Evolutionary conservation across 441 rosid genomes (phyloP).

Genomic region (Populus hybrid): DNA sequence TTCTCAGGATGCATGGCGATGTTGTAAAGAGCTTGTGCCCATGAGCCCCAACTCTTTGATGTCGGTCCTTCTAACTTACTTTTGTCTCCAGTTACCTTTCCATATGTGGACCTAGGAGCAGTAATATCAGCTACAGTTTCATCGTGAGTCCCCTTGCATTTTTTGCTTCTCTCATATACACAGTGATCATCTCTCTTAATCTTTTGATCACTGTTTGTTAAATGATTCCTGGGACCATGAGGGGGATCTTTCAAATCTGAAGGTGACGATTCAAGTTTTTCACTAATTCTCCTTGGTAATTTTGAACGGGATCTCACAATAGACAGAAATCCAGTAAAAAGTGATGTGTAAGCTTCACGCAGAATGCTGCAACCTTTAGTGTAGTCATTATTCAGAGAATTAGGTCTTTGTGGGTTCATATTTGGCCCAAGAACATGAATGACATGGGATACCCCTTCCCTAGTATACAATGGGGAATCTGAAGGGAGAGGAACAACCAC

Average conservation of each 20-base stretch:
- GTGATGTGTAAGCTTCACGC: constrained; percentile 66
- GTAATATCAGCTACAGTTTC: constrained; percentile 22
- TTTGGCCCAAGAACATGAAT: constrained; percentile 98
- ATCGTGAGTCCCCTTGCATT: constrained; percentile 40
- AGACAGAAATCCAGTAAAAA: constrained; percentile 71
- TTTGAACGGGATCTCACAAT: constrained; percentile 36
- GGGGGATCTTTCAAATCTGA: constrained; percentile 22
- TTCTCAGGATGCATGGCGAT: constrained; percentile 79
- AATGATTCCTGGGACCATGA: constrained; percentile 15
- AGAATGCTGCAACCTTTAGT: constrained; percentile 69
- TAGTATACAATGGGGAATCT: constrained; percentile 55
- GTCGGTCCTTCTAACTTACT: constrained; percentile 26
- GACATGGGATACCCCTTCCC: constrained; percentile 81
- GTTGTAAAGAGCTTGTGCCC: constrained; percentile 74
- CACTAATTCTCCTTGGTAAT: constrained; percentile 24
- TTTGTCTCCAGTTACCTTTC: constrained; percentile 21
- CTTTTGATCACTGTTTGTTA: constrained; percentile 31
- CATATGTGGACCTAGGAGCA: constrained; percentile 20
- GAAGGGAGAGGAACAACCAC: constrained; percentile 82
- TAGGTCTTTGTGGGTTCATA: constrained; percentile 88
- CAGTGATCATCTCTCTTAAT: constrained; percentile 37
- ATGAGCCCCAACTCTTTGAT: constrained; percentile 61
- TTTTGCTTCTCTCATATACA: constrained; percentile 50
- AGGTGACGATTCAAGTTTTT: constrained; percentile 23
- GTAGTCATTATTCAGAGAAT: constrained; percentile 68